These are phyloP conservation scores for Raphanus sativus DNA, from an alignment of 345 rosid species.

Conservation along the genomic window DNA sequence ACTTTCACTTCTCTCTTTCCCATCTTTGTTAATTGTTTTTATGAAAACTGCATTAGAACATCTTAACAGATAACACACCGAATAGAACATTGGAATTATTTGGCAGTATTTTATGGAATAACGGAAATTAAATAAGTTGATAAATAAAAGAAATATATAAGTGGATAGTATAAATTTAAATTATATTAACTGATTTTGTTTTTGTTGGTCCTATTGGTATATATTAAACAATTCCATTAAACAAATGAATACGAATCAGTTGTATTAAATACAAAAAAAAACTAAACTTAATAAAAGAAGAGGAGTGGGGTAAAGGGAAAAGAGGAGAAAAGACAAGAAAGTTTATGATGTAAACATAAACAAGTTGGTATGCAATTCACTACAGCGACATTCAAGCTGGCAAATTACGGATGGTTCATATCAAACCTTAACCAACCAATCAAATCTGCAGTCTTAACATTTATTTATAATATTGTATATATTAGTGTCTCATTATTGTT, in stretches of 20 bases:
- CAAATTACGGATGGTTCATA: slow-evolving; percentile 33
- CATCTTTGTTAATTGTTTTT: neutral
- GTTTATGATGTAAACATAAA: slow-evolving; percentile 29
- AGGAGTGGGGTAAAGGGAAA: neutral
- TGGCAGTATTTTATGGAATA: neutral
- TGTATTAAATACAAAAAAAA: neutral
- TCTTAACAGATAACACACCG: slow-evolving; percentile 15
- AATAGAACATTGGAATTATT: slow-evolving; percentile 7
- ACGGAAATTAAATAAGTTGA: neutral
- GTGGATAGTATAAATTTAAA: neutral
- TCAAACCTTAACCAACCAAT: slow-evolving; percentile 38
- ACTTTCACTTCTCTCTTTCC: slow-evolving; percentile 5
- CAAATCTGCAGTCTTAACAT: slow-evolving; percentile 20
- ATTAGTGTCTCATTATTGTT: neutral
- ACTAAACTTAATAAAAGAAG: neutral
- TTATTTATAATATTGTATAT: neutral
- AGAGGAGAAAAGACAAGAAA: slow-evolving; percentile 18
- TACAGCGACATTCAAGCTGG: slow-evolving; percentile 37
- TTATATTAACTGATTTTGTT: neutral
- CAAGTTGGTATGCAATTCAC: slow-evolving; percentile 32
- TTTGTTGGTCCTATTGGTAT: neutral
- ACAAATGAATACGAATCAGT: neutral
- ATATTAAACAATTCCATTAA: neutral
- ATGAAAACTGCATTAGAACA: neutral
- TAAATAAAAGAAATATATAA: neutral